A percentile compares a stretch with the other conserved stretches of the same genome.
Conservation (phyloP, 176 grass and related monocot genomes). For the Carex myosuroides region DNA sequence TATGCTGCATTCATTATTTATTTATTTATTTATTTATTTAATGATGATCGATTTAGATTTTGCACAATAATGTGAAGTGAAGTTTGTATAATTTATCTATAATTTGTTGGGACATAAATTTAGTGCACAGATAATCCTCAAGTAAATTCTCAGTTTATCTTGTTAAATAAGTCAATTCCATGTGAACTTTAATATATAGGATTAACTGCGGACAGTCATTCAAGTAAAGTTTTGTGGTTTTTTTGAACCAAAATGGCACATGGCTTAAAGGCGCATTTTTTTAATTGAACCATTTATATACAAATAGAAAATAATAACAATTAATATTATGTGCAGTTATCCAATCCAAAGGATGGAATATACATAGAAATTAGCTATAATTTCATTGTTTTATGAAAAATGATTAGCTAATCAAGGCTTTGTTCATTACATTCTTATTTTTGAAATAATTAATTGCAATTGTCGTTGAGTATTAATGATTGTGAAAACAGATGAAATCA, state of each 20-base stretch:
- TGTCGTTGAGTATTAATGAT: background rate
- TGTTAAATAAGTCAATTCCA: background rate
- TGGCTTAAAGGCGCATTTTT: background rate
- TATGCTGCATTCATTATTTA: background rate
- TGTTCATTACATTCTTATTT: too few species aligned
- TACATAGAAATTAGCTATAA: too few species aligned
- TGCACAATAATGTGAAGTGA: background rate
- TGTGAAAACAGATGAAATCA: background rate
- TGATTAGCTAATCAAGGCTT: too few species aligned
- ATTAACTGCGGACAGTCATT: background rate
- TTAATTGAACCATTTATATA: background rate
- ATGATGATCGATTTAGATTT: background rate
- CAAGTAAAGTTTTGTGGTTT: background rate
- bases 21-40: background rate
- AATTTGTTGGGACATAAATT: background rate
- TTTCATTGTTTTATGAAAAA: too few species aligned
- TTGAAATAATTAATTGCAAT: background rate
- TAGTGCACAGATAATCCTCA: background rate
- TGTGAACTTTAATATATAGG: background rate
- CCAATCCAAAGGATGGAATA: too few species aligned
- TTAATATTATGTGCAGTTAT: background rate
- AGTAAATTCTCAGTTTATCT: background rate
- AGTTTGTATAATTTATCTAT: background rate
- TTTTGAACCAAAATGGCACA: background rate
- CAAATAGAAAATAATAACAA: background rate